Evolutionary conservation across 1,284 basidiomycete genomes (phyloP), one percentile per base, ranked within the genome.

Genomic region (Boletellus sp.): DNA sequence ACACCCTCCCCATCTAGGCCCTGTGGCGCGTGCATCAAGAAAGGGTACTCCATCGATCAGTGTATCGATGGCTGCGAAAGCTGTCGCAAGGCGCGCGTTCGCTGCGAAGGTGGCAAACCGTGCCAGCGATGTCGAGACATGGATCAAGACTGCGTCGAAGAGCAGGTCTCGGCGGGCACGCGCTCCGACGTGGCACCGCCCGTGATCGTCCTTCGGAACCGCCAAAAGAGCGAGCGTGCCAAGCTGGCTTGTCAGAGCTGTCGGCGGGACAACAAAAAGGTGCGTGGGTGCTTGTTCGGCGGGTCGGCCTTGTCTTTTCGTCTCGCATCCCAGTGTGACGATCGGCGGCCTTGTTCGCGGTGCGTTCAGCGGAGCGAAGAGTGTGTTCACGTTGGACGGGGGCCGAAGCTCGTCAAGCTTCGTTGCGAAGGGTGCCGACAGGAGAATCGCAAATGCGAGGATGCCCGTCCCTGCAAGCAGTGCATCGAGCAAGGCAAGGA

Each of bases 251-350:
- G 78, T 60, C 67, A 71, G 50, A 73, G 66, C 40, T 82, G 79
- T 59, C 72, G 79, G 19, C 71, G 74, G 52, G 78, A 80, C 53
- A 80, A 80, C 51, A 81, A 82, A 58, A 82, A 82, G 73, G 79
- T 73, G 47, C 10, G 53, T 46, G 23, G 5, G 23, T 25, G 23
- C 9, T 29, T 14, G 11, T 2, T 30, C 29, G 29, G n/a, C 8
- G 29, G 29, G 29, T 14, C 11, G 29, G 23, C 9, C 14, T n/a
- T n/a, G 29, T 11, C 29, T n/a, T n/a, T n/a, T n/a, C n/a, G n/a
- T n/a, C n/a, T n/a, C n/a, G n/a, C n/a, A n/a, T n/a, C n/a, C n/a
- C 25, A 66, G 53, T 58, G 55, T 48, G 78, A 81, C 38, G 73
- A 81, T 54, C 71, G 77, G 48, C 72, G 79, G 14, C 80, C 80